phyloP scores from a whole-genome alignment of 108 stramenopile species.

The Aureococcus anophagefferens region DNA sequence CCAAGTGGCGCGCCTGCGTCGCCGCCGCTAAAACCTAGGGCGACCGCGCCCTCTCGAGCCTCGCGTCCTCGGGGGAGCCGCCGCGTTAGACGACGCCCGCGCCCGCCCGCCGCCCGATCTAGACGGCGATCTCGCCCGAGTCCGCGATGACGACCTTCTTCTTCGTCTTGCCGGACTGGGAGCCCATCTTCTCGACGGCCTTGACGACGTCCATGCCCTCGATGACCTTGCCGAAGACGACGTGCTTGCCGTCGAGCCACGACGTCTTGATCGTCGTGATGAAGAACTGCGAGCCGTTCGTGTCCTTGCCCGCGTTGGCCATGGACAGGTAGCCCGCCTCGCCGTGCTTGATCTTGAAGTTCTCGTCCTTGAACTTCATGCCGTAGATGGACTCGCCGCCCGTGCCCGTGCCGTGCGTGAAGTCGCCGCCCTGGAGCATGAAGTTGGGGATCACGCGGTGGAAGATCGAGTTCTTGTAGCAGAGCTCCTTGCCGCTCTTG shows the following conservation, averaged over 20 bases:
- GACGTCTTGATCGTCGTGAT: slow-evolving; percentile 81
- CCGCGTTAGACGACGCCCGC: no score
- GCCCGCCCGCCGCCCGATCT: no score
- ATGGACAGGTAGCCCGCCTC: slow-evolving; percentile 75
- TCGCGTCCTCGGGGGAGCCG: no score
- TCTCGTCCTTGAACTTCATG: slow-evolving; percentile 74
- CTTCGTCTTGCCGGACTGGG: slow-evolving; percentile 62
- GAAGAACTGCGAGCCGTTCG: slow-evolving; percentile 82
- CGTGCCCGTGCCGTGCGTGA: slow-evolving; percentile 75
- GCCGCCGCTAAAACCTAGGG: no score
- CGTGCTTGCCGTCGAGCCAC: slow-evolving; percentile 75
- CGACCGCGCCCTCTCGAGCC: no score
- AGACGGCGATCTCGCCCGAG: slow-evolving; percentile 61
- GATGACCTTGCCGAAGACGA: slow-evolving; percentile 85
- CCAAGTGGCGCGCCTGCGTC: no score
- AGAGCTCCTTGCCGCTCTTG: slow-evolving; percentile 64
- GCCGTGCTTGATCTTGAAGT: slow-evolving; percentile 71
- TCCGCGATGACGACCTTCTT: slow-evolving; percentile 59
- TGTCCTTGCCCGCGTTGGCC: slow-evolving; percentile 88
- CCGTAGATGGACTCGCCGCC: slow-evolving; percentile 84
- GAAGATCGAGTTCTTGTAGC: slow-evolving; percentile 63
- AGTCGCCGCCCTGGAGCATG: slow-evolving; percentile 81
- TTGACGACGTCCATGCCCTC: slow-evolving; percentile 77
- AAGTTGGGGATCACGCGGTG: slow-evolving; percentile 80
- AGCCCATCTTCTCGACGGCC: slow-evolving; percentile 81